Conservation (phyloP, 2,329 filamentous ascomycete genomes). For the Lasiodiplodia sp. region DNA sequence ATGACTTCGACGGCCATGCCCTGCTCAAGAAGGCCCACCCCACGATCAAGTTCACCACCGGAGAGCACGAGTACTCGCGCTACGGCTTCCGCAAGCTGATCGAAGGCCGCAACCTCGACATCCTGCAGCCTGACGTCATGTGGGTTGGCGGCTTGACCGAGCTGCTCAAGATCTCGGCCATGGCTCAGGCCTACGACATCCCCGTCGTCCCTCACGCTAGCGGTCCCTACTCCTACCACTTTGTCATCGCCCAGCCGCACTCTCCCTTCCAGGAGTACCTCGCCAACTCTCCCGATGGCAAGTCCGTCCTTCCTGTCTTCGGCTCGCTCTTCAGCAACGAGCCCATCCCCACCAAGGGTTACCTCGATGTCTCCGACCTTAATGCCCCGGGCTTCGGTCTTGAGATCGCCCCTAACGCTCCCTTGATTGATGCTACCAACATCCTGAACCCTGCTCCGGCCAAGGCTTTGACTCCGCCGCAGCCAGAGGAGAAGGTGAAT, state of each 20-base stretch:
- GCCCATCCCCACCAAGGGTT: constrained; percentile 85
- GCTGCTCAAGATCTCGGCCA: constrained; percentile 84
- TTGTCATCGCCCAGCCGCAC: constrained; percentile 91
- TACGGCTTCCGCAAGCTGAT: constrained; percentile 96
- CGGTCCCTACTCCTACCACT: constrained; percentile 95
- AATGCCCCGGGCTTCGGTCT: constrained; percentile 92
- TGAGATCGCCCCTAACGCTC: constrained; percentile 81
- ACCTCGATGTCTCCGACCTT: constrained; percentile 77
- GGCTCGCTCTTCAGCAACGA: constrained; percentile 90
- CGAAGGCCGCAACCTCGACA: constrained; percentile 89
- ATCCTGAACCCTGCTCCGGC: constrained; percentile 72
- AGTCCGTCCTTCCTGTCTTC: constrained; percentile 89
- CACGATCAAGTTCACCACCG: constrained; percentile 90
- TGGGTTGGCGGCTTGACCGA: constrained; percentile 95
- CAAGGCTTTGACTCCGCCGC: constrained; percentile 43
- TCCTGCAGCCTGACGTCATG: constrained; percentile 96
- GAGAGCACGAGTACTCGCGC: constrained; percentile 93
- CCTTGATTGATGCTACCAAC: constrained; percentile 77
- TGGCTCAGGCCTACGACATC: constrained; percentile 92
- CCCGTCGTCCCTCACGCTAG: constrained; percentile 95
- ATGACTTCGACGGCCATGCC: constrained; percentile 90
- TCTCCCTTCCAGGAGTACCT: constrained; percentile 96
- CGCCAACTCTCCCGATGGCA: constrained; percentile 89
- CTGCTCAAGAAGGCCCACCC: constrained; percentile 91
- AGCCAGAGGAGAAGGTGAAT: constrained; percentile 17